Evolutionary conservation across 2,329 filamentous ascomycete species (phyloP).

Genomic region (Chaetothyriales sp.): DNA sequence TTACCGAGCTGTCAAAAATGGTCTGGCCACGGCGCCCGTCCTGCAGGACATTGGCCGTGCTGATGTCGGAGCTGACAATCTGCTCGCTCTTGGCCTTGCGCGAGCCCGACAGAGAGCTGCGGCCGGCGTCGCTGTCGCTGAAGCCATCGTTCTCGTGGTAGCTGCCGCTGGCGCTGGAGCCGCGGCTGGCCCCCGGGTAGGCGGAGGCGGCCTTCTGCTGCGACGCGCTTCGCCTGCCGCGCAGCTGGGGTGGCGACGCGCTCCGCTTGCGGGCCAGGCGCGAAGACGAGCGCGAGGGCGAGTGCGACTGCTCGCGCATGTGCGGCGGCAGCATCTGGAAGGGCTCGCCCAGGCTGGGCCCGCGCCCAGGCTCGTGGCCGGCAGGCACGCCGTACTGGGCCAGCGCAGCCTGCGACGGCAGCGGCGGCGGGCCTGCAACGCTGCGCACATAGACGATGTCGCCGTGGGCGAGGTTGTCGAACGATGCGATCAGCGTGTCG

Average conservation of each 20-base stretch:
- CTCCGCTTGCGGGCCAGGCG: slow-evolving; percentile 63
- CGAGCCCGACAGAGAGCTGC: slow-evolving; percentile 56
- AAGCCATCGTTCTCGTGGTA: slow-evolving; percentile 65
- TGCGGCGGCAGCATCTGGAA: slow-evolving; percentile 51
- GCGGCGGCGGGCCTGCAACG: slow-evolving; percentile 45
- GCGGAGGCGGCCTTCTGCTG: slow-evolving; percentile 59
- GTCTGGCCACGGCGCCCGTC: slow-evolving; percentile 88
- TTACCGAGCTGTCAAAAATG: slow-evolving; percentile 93
- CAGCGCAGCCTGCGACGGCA: slow-evolving; percentile 33
- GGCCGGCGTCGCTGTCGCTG: slow-evolving; percentile 74
- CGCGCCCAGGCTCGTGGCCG: slow-evolving; percentile 38
- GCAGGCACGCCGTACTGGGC: slow-evolving; percentile 36
- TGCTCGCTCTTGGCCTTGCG: slow-evolving; percentile 69
- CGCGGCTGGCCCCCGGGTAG: slow-evolving; percentile 45
- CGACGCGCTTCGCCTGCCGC: slow-evolving; percentile 65
- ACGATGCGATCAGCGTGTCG: slow-evolving; percentile 83
- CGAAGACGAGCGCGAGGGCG: slow-evolving; percentile 54
- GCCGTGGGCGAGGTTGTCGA: slow-evolving; percentile 86
- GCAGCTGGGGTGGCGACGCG: slow-evolving; percentile 54
- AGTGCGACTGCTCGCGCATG: slow-evolving; percentile 43
- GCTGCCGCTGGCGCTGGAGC: slow-evolving; percentile 44
- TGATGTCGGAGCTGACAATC: slow-evolving; percentile 90
- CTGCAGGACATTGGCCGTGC: slow-evolving; percentile 94
- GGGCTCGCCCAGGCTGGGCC: slow-evolving; percentile 47
- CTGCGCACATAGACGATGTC: slow-evolving; percentile 90